Percentiles rank a stretch among this genome's conserved stretches.
These are phyloP conservation scores for Boletus subluridellus DNA, from an alignment of 1,284 basidiomycete genomes.

Conservation along the genomic window DNA sequence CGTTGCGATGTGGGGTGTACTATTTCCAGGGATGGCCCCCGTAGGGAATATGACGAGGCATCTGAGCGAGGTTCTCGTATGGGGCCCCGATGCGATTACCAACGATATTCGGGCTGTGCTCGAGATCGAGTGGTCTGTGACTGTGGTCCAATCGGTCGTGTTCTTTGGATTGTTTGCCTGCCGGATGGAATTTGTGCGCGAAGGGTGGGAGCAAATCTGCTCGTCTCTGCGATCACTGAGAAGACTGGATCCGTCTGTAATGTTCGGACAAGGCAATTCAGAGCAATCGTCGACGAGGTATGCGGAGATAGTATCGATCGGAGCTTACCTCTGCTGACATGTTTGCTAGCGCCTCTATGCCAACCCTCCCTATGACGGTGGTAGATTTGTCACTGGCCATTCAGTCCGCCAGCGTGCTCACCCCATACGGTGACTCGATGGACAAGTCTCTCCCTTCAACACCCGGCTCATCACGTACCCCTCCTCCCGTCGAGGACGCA, in stretches of 20 bases:
- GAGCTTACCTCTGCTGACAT: constrained; percentile 1
- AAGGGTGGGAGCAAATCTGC: constrained; percentile 8
- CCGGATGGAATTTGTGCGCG: constrained; percentile 17
- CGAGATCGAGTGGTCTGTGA: constrained; percentile 40
- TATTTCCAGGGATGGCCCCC: constrained; percentile 23
- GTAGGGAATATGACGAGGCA: constrained; percentile 18
- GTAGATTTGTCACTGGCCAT: constrained; percentile 24
- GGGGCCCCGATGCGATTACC: constrained; percentile 15
- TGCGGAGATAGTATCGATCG: background rate
- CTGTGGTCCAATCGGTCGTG: constrained; percentile 38
- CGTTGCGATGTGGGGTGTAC: constrained; percentile 14
- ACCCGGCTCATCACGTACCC: background rate
- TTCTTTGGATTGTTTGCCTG: constrained; percentile 41
- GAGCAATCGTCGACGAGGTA: constrained; percentile 13
- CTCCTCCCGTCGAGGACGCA: constrained; percentile 3
- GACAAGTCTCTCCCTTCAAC: constrained; percentile 7
- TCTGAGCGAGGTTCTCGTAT: constrained; percentile 14
- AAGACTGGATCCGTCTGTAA: background rate
- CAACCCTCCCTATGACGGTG: constrained; percentile 22
- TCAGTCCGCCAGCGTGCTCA: constrained; percentile 10
- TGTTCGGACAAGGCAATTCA: background rate
- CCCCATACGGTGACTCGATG: constrained; percentile 1
- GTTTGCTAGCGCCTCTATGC: constrained; percentile 16
- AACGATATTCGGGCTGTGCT: constrained; percentile 26
- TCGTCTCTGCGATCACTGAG: background rate